phyloP scores from a whole-genome alignment of 768 basidiomycete genomes.

The Rickenella mellea region DNA sequence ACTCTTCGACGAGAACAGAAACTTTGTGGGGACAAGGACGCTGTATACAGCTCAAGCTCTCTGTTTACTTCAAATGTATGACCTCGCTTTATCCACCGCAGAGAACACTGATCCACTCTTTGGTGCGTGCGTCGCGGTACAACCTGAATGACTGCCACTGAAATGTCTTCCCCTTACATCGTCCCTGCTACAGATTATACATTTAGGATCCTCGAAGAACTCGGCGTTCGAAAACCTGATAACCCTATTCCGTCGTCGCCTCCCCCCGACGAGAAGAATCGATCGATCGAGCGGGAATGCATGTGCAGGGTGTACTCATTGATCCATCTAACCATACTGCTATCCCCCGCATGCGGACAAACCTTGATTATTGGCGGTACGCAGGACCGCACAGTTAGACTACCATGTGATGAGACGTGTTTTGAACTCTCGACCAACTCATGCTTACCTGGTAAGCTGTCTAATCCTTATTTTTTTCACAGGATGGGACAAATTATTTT shows the following conservation, averaged over 20 bases:
- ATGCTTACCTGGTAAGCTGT: conserved; percentile 22
- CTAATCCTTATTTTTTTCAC: not conserved
- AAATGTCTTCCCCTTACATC: conserved; percentile 3
- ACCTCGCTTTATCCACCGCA: conserved; percentile 32
- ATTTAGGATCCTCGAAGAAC: conserved; percentile 53
- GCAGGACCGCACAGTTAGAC: conserved; percentile 35
- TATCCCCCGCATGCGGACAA: conserved; percentile 29
- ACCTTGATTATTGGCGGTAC: conserved; percentile 14
- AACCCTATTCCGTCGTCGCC: conserved; percentile 49
- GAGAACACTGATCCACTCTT: conserved; percentile 22
- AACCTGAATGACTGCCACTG: conserved; percentile 1
- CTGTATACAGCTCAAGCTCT: conserved; percentile 70
- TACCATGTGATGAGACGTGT: conserved; percentile 76
- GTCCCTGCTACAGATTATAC: conserved; percentile 41
- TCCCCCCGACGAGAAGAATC: conserved; percentile 49
- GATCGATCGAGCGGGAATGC: conserved; percentile 66
- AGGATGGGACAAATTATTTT: conserved; percentile 1
- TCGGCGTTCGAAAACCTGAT: conserved; percentile 58
- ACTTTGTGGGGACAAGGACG: too few species aligned
- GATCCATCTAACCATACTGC: conserved; percentile 50
- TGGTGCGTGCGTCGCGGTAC: conserved; percentile 16
- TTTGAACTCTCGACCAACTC: conserved; percentile 58
- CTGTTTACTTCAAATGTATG: conserved; percentile 62
- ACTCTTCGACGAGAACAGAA: conserved; percentile 73
- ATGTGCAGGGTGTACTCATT: conserved; percentile 79